A percentile compares a stretch with the other conserved stretches of the same genome.
Evolutionary conservation across 352 stramenopile genomes (phyloP).

Genomic region (Globisporangium nagaii): DNA sequence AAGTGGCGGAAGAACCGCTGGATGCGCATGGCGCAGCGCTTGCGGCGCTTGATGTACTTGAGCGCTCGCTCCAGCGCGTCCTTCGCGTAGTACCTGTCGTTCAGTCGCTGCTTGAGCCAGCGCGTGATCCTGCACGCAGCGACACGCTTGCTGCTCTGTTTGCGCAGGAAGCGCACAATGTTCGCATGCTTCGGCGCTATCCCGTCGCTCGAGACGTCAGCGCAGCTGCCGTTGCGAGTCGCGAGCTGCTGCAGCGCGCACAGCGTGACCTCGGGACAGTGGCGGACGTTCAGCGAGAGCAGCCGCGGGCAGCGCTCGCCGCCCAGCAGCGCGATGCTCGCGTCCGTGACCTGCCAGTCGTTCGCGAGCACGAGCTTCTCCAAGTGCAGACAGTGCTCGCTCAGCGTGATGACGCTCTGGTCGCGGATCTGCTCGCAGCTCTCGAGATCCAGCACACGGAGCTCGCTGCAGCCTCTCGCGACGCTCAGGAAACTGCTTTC

Average conservation of each 20-base stretch:
- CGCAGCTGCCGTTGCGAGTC: slow-evolving; percentile 26
- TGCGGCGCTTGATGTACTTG: slow-evolving; percentile 34
- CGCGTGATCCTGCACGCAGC: slow-evolving; percentile 36
- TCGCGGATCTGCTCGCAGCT: slow-evolving; percentile 73
- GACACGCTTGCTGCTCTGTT: slow-evolving; percentile 18
- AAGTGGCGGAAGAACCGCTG: slow-evolving; percentile 48
- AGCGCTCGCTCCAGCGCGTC: slow-evolving; percentile 40
- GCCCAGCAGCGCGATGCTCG: slow-evolving; percentile 19
- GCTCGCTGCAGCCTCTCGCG: slow-evolving; percentile 20
- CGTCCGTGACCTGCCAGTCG: slow-evolving; percentile 70
- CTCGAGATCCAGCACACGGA: slow-evolving; percentile 55
- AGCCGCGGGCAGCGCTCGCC: slow-evolving; percentile 23
- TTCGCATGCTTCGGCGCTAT: slow-evolving; percentile 49
- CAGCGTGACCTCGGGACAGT: slow-evolving; percentile 61
- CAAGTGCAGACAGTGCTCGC: slow-evolving; percentile 25
- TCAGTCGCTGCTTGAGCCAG: slow-evolving; percentile 32
- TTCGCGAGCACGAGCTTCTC: slow-evolving; percentile 57
- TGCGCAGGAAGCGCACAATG: slow-evolving; percentile 35
- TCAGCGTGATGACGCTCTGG: slow-evolving; percentile 26
- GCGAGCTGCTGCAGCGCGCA: slow-evolving; percentile 29
- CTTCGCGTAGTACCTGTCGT: slow-evolving; percentile 26
- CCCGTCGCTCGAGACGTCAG: slow-evolving; percentile 29
- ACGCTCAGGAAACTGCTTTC: slow-evolving; percentile 46
- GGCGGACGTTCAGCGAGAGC: slow-evolving; percentile 39
- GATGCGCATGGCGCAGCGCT: slow-evolving; percentile 33